Evolutionary conservation across 139 green algal genomes (phyloP).

Genomic region (Chlamydomonas schloesseri): DNA sequence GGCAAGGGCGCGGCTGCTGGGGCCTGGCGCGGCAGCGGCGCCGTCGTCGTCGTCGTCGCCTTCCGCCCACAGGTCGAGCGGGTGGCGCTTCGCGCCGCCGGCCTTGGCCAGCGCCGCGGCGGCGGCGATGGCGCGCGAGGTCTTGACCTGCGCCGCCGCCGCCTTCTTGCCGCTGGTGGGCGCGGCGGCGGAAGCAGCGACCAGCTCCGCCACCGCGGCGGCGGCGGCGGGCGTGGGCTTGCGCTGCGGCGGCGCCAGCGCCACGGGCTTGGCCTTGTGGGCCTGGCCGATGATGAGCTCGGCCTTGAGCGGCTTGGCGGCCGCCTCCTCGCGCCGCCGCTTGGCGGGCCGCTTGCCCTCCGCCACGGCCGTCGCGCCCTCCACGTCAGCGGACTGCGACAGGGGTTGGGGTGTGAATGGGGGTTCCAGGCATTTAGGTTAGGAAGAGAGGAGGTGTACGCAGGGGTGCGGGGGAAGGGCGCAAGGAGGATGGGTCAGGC

Average conservation of each 20-base stretch:
- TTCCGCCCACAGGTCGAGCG: conserved; percentile 34
- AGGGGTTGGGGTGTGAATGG: no score
- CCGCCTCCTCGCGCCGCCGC: conserved; percentile 23
- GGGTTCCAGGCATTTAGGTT: no score
- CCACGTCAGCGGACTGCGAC: conserved; percentile 5
- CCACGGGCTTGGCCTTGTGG: conserved; percentile 37
- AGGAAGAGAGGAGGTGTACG: neutral
- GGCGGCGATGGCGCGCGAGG: neutral
- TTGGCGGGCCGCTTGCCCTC: conserved; percentile 36
- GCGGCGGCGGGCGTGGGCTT: neutral
- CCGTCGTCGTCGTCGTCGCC: neutral
- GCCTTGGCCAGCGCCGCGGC: neutral
- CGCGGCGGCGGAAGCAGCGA: neutral
- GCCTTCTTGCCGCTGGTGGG: no score
- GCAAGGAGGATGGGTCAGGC: no score
- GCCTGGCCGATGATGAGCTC: conserved; percentile 37
- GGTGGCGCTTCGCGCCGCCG: neutral
- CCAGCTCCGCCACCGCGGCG: neutral
- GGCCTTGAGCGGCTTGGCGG: neutral
- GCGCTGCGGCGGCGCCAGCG: neutral
- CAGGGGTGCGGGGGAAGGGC: no score
- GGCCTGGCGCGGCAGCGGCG: neutral
- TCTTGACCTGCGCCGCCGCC: no score
- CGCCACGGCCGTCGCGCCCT: neutral
- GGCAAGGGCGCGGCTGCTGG: neutral